Percentiles rank a stretch among this genome's conserved stretches.
phyloP scores from a whole-genome alignment of 2,329 filamentous ascomycete species.

The Phyllosticta paracitricarpa region DNA sequence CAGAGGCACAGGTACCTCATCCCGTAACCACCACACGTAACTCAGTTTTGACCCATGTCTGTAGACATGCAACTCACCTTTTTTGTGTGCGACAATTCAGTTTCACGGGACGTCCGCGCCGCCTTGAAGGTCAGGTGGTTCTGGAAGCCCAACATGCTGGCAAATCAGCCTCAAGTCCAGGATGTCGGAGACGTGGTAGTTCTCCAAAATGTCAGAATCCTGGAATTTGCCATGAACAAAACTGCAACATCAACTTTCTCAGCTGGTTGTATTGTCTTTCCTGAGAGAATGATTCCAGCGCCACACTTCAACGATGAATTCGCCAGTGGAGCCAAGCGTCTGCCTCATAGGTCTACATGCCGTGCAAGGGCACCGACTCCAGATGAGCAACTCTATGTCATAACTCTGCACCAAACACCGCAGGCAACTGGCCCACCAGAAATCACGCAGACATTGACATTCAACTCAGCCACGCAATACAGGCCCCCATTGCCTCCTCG shows the following conservation, averaged over 20 bases:
- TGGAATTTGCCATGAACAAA: neutral
- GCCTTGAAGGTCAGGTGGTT: neutral
- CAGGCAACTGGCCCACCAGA: neutral
- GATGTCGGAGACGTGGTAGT: slow-evolving; percentile 54
- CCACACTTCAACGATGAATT: slow-evolving; percentile 19
- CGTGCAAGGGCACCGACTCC: slow-evolving; percentile 9
- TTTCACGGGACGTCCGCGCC: neutral
- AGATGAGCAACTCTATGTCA: slow-evolving; percentile 25
- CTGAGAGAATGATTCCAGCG: slow-evolving; percentile 17
- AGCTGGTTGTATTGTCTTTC: slow-evolving; percentile 16
- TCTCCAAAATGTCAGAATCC: slow-evolving; percentile 32
- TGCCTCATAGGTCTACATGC: slow-evolving; percentile 3
- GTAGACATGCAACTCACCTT: slow-evolving; percentile 2
- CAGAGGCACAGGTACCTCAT: neutral
- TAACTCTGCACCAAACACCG: slow-evolving; percentile 17
- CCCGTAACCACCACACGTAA: neutral
- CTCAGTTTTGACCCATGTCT: neutral
- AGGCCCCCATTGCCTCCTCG: neutral
- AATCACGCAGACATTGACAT: neutral
- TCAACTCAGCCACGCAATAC: neutral
- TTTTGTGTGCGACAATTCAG: slow-evolving; percentile 16
- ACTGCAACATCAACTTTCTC: neutral
- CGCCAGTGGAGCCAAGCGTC: slow-evolving; percentile 13
- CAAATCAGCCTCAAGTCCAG: slow-evolving; percentile 33
- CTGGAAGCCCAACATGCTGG: neutral